Conservation (phyloP, 1,284 basidiomycete species). For the Pseudozyma sp. region DNA sequence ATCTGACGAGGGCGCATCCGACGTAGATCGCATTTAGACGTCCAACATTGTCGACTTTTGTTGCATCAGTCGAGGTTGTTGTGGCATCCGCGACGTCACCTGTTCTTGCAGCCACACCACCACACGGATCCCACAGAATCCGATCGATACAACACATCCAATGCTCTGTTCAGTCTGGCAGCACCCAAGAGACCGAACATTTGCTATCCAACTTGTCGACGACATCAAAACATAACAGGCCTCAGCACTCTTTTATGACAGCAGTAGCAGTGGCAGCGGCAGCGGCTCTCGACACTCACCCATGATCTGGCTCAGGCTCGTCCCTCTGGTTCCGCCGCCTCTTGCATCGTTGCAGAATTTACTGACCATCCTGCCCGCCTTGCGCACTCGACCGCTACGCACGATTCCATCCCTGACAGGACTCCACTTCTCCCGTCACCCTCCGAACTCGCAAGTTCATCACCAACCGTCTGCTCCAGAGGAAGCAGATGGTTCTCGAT, state of each 20-base stretch:
- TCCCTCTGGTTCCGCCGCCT: not conserved
- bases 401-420: constrained; percentile 67
- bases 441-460: constrained; percentile 99
- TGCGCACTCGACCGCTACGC: not conserved
- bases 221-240: not conserved
- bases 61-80: no score
- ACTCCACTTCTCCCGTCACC: constrained; percentile 90
- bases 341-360: not conserved
- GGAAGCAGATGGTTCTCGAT: constrained; percentile 82
- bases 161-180: no score
- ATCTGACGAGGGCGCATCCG: no score
- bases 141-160: no score
- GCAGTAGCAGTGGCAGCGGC: constrained; percentile 15
- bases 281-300: not conserved
- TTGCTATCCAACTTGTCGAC: no score
- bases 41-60: no score
- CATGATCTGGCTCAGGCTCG: constrained; percentile 8
- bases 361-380: constrained; percentile 8
- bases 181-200: no score
- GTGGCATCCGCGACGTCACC: no score
- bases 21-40: no score
- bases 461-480: constrained; percentile 96
- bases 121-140: no score
- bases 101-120: no score
- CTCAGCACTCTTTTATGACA: not conserved